Evolutionary conservation across 2,329 filamentous ascomycete genomes (phyloP).

Genomic region (Escovopsis sp.): DNA sequence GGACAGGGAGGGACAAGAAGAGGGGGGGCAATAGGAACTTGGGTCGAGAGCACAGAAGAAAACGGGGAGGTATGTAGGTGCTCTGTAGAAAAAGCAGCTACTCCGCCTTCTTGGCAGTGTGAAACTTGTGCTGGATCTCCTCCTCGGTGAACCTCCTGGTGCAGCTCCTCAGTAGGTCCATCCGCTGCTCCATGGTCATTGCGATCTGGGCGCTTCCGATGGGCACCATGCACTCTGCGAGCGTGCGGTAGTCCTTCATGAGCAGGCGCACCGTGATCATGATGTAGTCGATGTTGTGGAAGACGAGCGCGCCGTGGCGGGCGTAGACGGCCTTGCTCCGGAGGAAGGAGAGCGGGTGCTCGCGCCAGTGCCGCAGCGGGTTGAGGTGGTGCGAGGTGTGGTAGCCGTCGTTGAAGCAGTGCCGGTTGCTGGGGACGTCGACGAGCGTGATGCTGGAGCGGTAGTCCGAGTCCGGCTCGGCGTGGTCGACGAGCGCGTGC

Average conservation of each 20-base stretch:
- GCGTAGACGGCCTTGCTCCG: conserved; percentile 53
- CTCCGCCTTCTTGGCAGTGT: neutral
- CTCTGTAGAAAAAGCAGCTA: no score
- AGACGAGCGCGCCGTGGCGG: conserved; percentile 54
- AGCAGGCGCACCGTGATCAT: conserved; percentile 58
- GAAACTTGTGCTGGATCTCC: conserved; percentile 46
- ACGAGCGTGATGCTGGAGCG: conserved; percentile 67
- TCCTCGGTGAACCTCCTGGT: conserved; percentile 51
- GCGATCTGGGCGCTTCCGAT: conserved; percentile 51
- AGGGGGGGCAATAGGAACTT: no score
- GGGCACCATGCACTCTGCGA: conserved; percentile 58
- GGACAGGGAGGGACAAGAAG: no score
- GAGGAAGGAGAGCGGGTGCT: conserved; percentile 61
- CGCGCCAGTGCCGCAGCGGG: conserved; percentile 65
- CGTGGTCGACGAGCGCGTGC: conserved; percentile 64
- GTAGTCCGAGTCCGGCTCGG: conserved; percentile 63
- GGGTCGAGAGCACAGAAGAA: no score
- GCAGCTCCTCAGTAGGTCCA: conserved; percentile 46
- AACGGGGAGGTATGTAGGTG: no score
- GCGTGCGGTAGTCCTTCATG: conserved; percentile 53
- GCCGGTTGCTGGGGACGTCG: conserved; percentile 64
- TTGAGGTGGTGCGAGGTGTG: conserved; percentile 72
- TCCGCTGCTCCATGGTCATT: conserved; percentile 49
- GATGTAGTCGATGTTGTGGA: conserved; percentile 69
- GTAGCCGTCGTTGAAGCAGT: conserved; percentile 73